These are phyloP conservation scores for Talaromyces albobiverticillius DNA, from an alignment of 2,329 filamentous ascomycete genomes.

Conservation along the genomic window DNA sequence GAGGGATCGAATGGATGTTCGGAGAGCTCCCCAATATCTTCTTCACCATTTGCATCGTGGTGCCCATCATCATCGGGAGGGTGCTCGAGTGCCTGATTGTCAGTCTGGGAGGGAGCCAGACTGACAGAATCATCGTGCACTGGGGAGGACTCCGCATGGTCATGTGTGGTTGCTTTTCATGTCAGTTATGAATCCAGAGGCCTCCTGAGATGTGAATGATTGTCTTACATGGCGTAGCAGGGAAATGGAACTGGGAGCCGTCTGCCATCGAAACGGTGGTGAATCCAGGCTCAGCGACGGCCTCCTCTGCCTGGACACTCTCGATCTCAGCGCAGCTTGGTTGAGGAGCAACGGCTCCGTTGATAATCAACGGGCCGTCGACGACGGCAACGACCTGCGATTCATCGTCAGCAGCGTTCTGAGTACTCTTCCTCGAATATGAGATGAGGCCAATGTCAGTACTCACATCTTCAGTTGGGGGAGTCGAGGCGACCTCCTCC, in stretches of 20 bases:
- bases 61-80: neutral
- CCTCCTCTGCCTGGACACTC: neutral
- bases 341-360: neutral
- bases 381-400: neutral
- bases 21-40: neutral
- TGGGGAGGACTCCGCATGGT: neutral
- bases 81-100: neutral
- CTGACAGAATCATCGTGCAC: neutral
- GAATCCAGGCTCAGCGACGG: neutral
- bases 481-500: neutral
- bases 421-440: neutral
- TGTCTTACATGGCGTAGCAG: neutral
- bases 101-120: too few species aligned
- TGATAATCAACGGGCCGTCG: neutral
- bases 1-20: neutral
- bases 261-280: neutral
- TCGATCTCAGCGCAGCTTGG: neutral
- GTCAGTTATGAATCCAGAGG: neutral
- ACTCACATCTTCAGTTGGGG: neutral
- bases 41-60: neutral
- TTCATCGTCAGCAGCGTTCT: neutral
- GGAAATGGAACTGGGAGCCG: neutral
- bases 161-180: neutral
- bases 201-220: neutral
- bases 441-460: neutral